phyloP scores from a whole-genome alignment of 169 alveolate species.

The Plasmodium gaboni region DNA sequence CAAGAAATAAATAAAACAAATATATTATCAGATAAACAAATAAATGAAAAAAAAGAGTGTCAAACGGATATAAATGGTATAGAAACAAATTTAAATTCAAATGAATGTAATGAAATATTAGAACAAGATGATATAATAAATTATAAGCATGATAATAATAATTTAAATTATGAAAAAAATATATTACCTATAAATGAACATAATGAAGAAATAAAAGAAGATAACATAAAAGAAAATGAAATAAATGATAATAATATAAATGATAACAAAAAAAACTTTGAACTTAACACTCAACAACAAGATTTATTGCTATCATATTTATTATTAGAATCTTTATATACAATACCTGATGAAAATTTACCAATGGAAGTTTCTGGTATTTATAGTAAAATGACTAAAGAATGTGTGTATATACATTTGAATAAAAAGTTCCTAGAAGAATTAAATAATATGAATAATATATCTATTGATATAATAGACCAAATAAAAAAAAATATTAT shows the following conservation, averaged over 20 bases:
- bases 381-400: conserved; percentile 76
- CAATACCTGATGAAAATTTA: conserved; percentile 49
- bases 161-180: neutral
- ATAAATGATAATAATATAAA: neutral
- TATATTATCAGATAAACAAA: neutral
- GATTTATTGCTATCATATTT: conserved; percentile 58
- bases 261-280: neutral
- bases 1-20: neutral
- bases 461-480: conserved; percentile 9
- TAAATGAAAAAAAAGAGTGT: conserved; percentile 9
- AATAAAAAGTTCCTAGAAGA: conserved; percentile 42
- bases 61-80: neutral
- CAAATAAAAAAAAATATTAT: conserved; percentile 51
- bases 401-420: conserved; percentile 42
- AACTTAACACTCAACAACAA: conserved; percentile 49
- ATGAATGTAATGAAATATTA: neutral
- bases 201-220: neutral
- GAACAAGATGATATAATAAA: neutral
- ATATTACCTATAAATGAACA: neutral
- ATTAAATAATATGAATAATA: conserved; percentile 11
- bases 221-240: conserved; percentile 2
- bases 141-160: neutral
- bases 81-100: conserved; percentile 2
- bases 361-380: conserved; percentile 81
- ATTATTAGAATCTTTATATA: conserved; percentile 71